Evolutionary conservation across 306 rosid genomes (phyloP).

Genomic region (Malus fusca): DNA sequence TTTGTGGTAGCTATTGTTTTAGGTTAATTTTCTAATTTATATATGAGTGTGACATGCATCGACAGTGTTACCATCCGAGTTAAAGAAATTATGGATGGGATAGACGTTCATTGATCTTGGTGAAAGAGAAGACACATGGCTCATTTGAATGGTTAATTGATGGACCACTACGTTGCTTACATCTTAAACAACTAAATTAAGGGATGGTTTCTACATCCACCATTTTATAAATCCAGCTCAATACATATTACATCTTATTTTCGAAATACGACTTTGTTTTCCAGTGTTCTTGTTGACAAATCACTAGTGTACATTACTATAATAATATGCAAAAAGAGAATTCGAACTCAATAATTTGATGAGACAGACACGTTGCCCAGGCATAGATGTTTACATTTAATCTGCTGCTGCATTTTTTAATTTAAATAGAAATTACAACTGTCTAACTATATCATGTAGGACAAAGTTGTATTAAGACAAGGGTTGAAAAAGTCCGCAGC

Average conservation of each 20-base stretch:
- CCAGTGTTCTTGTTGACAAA: neutral
- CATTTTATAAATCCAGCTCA: neutral
- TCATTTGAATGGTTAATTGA: neutral
- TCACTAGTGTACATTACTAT: neutral
- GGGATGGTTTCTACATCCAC: neutral
- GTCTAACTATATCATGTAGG: neutral
- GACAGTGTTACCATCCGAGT: neutral
- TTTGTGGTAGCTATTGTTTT: no score
- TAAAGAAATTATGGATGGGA: neutral
- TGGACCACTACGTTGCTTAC: neutral
- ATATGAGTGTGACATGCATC: neutral
- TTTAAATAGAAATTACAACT: neutral
- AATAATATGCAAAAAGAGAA: no score
- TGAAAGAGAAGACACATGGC: neutral
- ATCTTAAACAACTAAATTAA: neutral
- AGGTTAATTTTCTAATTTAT: neutral
- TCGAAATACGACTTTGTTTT: no score
- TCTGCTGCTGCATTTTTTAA: neutral
- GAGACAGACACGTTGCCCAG: neutral
- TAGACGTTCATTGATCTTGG: neutral
- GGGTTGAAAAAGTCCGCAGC: neutral
- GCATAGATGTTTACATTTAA: neutral
- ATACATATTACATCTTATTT: no score
- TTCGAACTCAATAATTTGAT: no score
- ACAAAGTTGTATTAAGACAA: neutral